A percentile compares a stretch with the other conserved stretches of the same genome.
These are phyloP conservation scores for Cordyceps sp. DNA, from an alignment of 2,329 filamentous ascomycete species.

Conservation along the genomic window DNA sequence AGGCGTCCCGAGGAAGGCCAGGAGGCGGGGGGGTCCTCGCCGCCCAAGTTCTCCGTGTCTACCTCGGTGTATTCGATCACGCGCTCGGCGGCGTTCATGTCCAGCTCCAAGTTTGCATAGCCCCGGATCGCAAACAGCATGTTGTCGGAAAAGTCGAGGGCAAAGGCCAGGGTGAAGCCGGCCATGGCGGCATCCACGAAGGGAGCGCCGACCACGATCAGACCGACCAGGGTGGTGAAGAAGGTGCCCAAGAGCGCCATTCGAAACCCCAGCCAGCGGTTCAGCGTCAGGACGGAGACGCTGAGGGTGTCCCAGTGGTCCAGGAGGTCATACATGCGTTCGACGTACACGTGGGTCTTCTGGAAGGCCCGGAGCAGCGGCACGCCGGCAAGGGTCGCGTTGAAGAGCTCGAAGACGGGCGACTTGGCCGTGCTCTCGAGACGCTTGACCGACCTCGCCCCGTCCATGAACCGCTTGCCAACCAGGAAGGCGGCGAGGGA, in stretches of 20 bases:
- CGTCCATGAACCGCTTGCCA: slow-evolving; percentile 47
- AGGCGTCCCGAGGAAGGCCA: slow-evolving; percentile 64
- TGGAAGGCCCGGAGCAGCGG: slow-evolving; percentile 62
- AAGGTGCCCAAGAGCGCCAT: slow-evolving; percentile 53
- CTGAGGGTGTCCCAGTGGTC: slow-evolving; percentile 51
- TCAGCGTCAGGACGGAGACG: slow-evolving; percentile 55
- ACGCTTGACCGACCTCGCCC: slow-evolving; percentile 58
- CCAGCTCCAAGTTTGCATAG: slow-evolving; percentile 55
- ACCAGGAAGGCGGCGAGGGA: slow-evolving; percentile 40
- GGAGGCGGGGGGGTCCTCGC: slow-evolving; percentile 43
- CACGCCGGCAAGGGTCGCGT: slow-evolving; percentile 54
- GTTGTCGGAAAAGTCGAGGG: slow-evolving; percentile 47
- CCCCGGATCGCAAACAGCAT: slow-evolving; percentile 51
- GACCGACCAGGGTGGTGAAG: slow-evolving; percentile 49
- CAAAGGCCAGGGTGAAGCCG: slow-evolving; percentile 60
- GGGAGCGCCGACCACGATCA: slow-evolving; percentile 43
- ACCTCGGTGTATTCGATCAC: slow-evolving; percentile 60
- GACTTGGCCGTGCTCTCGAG: slow-evolving; percentile 64
- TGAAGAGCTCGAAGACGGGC: slow-evolving; percentile 68
- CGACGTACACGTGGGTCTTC: slow-evolving; percentile 48
- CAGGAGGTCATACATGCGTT: slow-evolving; percentile 52
- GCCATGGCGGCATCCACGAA: slow-evolving; percentile 53
- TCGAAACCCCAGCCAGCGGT: slow-evolving; percentile 61
- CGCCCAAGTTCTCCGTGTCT: slow-evolving; percentile 47
- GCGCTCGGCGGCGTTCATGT: slow-evolving; percentile 66